Evolutionary conservation across 306 rosid species (phyloP).

Genomic region (Vigna unguiculata): DNA sequence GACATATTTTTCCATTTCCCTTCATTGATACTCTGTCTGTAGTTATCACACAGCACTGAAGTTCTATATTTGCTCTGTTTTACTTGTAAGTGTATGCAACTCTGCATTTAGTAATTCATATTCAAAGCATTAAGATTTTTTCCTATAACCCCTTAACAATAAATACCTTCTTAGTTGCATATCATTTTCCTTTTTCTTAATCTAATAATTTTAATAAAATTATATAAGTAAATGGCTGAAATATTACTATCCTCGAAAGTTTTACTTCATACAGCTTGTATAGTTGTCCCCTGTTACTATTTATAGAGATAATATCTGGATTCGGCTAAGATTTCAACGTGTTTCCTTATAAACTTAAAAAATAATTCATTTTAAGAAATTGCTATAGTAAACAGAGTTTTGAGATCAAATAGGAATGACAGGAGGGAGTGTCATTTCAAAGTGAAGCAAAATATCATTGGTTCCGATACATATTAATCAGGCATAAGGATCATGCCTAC

Average conservation of each 20-base stretch:
- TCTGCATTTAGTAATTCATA: conserved; percentile 1
- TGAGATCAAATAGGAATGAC: neutral
- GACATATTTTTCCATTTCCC: neutral
- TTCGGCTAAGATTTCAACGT: neutral
- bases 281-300: neutral
- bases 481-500: neutral
- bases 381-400: neutral
- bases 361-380: too few species aligned
- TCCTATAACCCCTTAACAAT: neutral
- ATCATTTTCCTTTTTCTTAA: neutral
- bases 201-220: conserved; percentile 1
- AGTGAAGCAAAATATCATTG: neutral
- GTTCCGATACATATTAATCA: neutral
- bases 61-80: neutral
- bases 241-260: neutral
- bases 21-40: neutral
- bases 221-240: neutral
- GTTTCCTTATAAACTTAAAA: neutral
- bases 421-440: neutral
- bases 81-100: neutral
- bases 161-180: neutral
- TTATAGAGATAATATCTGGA: neutral
- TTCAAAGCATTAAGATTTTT: neutral
- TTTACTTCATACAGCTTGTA: neutral
- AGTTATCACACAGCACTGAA: neutral